These are phyloP conservation scores for Metarhizium brunneum DNA, from an alignment of 2,329 filamentous ascomycete genomes.

Conservation along the genomic window DNA sequence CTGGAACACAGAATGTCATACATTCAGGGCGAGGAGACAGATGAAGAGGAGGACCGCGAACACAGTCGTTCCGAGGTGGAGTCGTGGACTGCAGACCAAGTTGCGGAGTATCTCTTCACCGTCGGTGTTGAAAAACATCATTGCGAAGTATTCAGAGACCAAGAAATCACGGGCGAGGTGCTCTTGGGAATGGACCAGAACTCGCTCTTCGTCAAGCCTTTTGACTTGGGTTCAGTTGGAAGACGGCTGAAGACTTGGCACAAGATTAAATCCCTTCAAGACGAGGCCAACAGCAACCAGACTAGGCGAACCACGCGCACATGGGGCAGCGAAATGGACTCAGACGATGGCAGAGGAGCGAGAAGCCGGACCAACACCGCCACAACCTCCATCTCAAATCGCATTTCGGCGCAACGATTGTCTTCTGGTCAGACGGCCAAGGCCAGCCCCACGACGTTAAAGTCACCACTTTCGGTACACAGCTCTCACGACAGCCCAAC, in stretches of 20 bases:
- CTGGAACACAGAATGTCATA: conserved; percentile 73
- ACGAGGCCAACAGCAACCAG: conserved; percentile 58
- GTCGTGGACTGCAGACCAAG: conserved; percentile 69
- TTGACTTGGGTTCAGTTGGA: conserved; percentile 86
- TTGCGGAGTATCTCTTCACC: conserved; percentile 82
- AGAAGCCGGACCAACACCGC: conserved; percentile 50
- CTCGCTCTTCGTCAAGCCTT: conserved; percentile 90
- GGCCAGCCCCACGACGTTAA: conserved; percentile 32
- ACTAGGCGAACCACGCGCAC: conserved; percentile 45
- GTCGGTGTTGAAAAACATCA: conserved; percentile 79
- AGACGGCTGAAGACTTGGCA: conserved; percentile 90
- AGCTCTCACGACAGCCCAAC: conserved; percentile 34
- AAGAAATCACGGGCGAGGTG: conserved; percentile 93
- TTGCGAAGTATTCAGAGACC: conserved; percentile 88
- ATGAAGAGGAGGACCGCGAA: conserved; percentile 77
- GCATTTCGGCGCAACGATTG: conserved; percentile 37
- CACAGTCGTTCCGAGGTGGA: conserved; percentile 66
- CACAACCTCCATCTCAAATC: conserved; percentile 37
- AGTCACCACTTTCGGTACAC: conserved; percentile 29
- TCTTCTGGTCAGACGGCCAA: conserved; percentile 43
- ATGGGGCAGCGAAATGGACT: conserved; percentile 50
- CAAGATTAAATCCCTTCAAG: conserved; percentile 85
- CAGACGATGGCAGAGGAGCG: conserved; percentile 39
- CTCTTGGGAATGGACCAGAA: conserved; percentile 91
- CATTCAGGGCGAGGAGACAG: conserved; percentile 88